phyloP scores from a whole-genome alignment of 1,139 yeast species.

The Candida sp. region DNA sequence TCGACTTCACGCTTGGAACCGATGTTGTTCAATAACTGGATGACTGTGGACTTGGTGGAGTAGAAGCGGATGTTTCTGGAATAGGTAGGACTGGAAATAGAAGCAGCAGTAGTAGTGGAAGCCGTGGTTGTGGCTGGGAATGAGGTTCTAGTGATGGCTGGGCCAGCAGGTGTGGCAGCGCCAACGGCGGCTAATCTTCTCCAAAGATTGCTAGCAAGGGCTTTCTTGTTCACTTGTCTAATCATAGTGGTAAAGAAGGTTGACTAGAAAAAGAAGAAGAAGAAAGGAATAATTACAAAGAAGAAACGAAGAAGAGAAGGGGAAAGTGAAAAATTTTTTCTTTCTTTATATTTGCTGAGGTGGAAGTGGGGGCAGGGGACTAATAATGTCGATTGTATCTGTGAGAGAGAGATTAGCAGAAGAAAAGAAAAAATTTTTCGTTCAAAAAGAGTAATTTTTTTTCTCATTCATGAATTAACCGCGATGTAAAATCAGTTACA shows the following conservation, averaged over 20 bases:
- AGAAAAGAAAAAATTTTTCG: constrained; percentile 11
- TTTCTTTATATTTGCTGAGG: constrained; percentile 4
- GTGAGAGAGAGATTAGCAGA: not conserved
- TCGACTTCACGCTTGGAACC: constrained; percentile 98
- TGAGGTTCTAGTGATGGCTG: constrained; percentile 1
- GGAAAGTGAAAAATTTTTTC: constrained; percentile 10
- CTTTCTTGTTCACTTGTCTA: constrained; percentile 17
- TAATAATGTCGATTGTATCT: too few species aligned
- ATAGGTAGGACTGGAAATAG: constrained; percentile 7
- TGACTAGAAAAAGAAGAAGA: not conserved
- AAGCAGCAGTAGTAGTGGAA: constrained; percentile 1
- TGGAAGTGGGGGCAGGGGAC: not conserved
- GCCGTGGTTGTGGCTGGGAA: not conserved
- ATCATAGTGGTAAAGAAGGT: constrained; percentile 13
- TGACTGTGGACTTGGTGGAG: constrained; percentile 92
- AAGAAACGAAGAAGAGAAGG: constrained; percentile 4
- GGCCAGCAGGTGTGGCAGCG: constrained; percentile 2
- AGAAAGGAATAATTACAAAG: not conserved
- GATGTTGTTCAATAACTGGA: constrained; percentile 91
- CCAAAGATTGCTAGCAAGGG: constrained; percentile 9
- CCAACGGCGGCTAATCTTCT: constrained; percentile 4
- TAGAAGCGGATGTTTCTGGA: constrained; percentile 15
- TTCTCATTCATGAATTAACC: constrained; percentile 34
- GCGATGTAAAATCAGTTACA: constrained; percentile 49
- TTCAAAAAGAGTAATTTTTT: constrained; percentile 6